phyloP scores from a whole-genome alignment of 192 early-diverging fungal species.

The Coemansia sp. region DNA sequence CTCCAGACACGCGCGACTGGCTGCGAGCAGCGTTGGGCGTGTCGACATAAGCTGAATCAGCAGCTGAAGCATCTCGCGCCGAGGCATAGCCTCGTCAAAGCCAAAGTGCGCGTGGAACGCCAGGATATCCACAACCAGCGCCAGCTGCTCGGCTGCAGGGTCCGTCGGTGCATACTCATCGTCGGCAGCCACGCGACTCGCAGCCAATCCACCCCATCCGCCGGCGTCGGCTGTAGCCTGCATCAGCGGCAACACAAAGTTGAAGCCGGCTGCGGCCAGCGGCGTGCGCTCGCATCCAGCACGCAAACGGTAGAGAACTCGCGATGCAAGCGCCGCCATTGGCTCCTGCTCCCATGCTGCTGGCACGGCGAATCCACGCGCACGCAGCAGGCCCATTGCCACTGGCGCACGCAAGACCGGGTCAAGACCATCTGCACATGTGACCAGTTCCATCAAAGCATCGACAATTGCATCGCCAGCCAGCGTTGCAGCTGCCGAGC shows the following conservation, averaged over 20 bases:
- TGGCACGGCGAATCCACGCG: slow-evolving; percentile 35
- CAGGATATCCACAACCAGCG: slow-evolving; percentile 64
- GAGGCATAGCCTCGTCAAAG: slow-evolving; percentile 50
- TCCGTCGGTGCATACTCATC: slow-evolving; percentile 54
- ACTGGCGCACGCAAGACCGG: slow-evolving; percentile 20
- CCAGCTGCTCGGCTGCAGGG: slow-evolving; percentile 62
- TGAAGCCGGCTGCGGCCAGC: slow-evolving; percentile 63
- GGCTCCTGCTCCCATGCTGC: slow-evolving; percentile 33
- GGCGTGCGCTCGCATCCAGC: slow-evolving; percentile 57
- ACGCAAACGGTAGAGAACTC: slow-evolving; percentile 66
- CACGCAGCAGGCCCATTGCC: slow-evolving; percentile 39
- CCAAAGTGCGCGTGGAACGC: slow-evolving; percentile 61
- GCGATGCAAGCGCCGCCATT: slow-evolving; percentile 50
- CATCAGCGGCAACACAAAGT: slow-evolving; percentile 67
- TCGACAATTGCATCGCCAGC: slow-evolving; percentile 60
- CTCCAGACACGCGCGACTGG: slow-evolving; percentile 49
- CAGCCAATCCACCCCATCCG: slow-evolving; percentile 57
- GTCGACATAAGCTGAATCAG: slow-evolving; percentile 64
- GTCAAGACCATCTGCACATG: slow-evolving; percentile 50
- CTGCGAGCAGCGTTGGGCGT: slow-evolving; percentile 47
- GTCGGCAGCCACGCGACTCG: slow-evolving; percentile 11
- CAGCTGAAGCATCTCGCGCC: slow-evolving; percentile 63
- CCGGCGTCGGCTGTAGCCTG: slow-evolving; percentile 61
- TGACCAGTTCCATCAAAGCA: slow-evolving; percentile 58
- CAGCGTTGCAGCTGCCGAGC: slow-evolving; percentile 25